Evolutionary conservation across 2,329 filamentous ascomycete genomes (phyloP).

Genomic region (Fusarium virguliforme): DNA sequence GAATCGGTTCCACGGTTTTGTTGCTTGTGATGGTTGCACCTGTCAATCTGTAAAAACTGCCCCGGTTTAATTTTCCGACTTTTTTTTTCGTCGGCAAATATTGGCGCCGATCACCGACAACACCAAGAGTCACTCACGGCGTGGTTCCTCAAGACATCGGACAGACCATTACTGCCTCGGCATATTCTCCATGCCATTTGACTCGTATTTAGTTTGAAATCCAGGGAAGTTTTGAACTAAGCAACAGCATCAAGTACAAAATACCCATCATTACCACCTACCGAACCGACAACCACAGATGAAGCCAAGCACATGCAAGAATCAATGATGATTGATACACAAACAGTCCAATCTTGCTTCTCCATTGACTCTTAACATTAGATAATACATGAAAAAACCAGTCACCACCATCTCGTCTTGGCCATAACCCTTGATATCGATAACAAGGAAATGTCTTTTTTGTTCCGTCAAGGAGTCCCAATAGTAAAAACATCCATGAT

Average conservation of each 20-base stretch:
- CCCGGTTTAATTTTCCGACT: conserved; percentile 41
- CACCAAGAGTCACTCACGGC: neutral
- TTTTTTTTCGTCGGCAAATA: conserved; percentile 45
- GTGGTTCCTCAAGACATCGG: too few species aligned
- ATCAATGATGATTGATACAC: neutral
- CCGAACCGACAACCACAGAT: neutral
- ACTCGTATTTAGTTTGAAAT: too few species aligned
- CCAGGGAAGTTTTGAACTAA: too few species aligned
- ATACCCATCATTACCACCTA: too few species aligned
- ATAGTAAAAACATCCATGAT: conserved; percentile 38
- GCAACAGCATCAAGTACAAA: too few species aligned
- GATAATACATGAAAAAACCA: neutral
- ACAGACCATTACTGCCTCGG: too few species aligned
- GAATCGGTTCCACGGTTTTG: conserved; percentile 10
- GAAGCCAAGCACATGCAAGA: neutral
- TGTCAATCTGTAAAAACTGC: conserved; percentile 33
- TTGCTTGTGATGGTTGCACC: conserved; percentile 33
- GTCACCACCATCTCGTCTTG: conserved; percentile 5
- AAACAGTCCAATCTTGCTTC: neutral
- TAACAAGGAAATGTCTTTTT: conserved; percentile 43
- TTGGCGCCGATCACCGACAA: conserved; percentile 45
- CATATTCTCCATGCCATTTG: too few species aligned
- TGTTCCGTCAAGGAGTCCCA: conserved; percentile 48
- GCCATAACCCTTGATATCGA: conserved; percentile 1
- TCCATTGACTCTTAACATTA: conserved; percentile 7